phyloP scores from a whole-genome alignment of 2,329 filamentous ascomycete species.

The Orbilia quercus region DNA sequence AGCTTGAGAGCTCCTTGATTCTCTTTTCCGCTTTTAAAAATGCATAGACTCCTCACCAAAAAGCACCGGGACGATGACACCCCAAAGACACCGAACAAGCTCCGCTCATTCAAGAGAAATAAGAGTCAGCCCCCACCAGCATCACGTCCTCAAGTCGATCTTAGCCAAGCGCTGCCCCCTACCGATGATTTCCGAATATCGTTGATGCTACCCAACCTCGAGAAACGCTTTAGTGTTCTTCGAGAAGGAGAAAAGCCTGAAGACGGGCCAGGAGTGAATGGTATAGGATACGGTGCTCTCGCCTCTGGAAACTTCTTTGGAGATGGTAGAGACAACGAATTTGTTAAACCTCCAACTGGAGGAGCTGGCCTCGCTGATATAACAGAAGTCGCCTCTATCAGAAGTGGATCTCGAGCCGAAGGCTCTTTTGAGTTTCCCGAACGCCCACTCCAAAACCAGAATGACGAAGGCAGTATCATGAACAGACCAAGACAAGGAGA shows the following conservation, averaged over 20 bases:
- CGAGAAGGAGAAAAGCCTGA: conserved; percentile 57
- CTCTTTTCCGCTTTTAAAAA: conserved; percentile 13
- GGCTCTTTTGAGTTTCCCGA: conserved; percentile 50
- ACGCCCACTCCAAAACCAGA: conserved; percentile 20
- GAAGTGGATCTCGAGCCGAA: conserved; percentile 67
- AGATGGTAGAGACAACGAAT: conserved; percentile 89
- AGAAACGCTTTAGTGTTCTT: conserved; percentile 81
- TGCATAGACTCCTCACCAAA: conserved; percentile 53
- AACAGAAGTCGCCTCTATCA: conserved; percentile 85
- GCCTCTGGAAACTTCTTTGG: conserved; percentile 70
- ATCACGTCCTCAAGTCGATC: conserved; percentile 75
- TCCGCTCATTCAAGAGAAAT: conserved; percentile 64
- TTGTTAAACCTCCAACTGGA: conserved; percentile 24
- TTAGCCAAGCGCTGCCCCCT: conserved; percentile 79
- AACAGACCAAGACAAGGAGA: conserved; percentile 82
- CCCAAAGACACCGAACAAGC: conserved; percentile 48
- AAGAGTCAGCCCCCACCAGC: conserved; percentile 69
- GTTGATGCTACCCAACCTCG: conserved; percentile 92
- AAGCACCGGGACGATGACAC: conserved; percentile 52
- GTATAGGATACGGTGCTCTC: conserved; percentile 46
- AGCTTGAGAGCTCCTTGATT: conserved; percentile 7
- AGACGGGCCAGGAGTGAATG: conserved; percentile 35
- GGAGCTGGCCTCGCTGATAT: conserved; percentile 71
- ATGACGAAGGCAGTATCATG: conserved; percentile 84
- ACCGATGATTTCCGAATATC: conserved; percentile 94